A percentile compares a stretch with the other conserved stretches of the same genome.
Conservation (phyloP, 768 basidiomycete genomes). For the Auriscalpium orientale region DNA sequence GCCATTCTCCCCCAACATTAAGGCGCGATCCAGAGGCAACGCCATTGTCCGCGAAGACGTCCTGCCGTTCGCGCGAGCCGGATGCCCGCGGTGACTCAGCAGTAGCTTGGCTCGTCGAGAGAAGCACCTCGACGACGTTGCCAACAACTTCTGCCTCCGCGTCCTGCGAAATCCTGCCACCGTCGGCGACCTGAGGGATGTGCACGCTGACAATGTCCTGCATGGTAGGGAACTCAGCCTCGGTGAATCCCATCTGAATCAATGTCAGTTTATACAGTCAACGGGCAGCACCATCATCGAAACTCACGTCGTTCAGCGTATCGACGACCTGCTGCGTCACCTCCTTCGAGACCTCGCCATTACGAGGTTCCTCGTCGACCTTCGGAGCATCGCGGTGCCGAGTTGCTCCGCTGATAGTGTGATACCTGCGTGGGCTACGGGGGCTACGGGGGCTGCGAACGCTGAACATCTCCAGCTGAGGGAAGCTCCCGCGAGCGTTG, state of each 20-base stretch:
- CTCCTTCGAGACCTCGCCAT: constrained; percentile 1
- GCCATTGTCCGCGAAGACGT: too few species aligned
- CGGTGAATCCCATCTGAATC: constrained; percentile 63
- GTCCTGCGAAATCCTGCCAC: constrained; percentile 42
- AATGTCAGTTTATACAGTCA: constrained; percentile 4
- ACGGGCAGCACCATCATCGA: neutral
- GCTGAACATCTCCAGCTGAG: constrained; percentile 56
- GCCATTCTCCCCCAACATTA: too few species aligned
- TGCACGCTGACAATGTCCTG: constrained; percentile 37
- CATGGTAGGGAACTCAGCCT: constrained; percentile 44
- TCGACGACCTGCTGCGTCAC: constrained; percentile 5
- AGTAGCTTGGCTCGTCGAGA: constrained; percentile 23
- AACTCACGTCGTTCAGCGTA: constrained; percentile 52
- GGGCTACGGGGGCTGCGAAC: constrained; percentile 42
- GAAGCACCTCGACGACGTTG: constrained; percentile 51
- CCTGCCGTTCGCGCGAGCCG: constrained; percentile 1
- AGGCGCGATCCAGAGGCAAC: too few species aligned
- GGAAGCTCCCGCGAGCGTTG: constrained; percentile 51
- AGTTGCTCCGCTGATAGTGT: constrained; percentile 36
- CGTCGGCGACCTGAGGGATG: constrained; percentile 31
- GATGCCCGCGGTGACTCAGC: neutral
- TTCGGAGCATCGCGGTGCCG: constrained; percentile 16
- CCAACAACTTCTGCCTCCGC: constrained; percentile 61
- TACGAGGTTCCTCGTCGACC: constrained; percentile 38
- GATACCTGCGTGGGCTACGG: neutral